Conservation (phyloP, 2,329 filamentous ascomycete species). For the Aaosphaeria arxii region DNA sequence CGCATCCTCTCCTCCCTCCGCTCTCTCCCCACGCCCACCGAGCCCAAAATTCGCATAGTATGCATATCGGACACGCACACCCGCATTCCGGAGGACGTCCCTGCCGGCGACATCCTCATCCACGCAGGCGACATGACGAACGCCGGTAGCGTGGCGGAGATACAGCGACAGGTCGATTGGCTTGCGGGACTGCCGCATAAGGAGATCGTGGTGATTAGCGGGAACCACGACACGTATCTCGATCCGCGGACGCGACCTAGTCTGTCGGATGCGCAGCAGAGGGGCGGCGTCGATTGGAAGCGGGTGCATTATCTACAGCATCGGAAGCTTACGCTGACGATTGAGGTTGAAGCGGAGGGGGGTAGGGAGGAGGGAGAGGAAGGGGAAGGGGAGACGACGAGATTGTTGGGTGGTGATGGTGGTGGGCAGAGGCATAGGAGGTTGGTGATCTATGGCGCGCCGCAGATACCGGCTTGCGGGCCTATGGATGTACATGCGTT, state of each 20-base stretch:
- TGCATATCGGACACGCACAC: slow-evolving; percentile 90
- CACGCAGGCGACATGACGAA: slow-evolving; percentile 86
- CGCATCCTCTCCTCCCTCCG: slow-evolving; percentile 64
- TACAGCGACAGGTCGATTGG: slow-evolving; percentile 86
- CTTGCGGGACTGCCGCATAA: slow-evolving; percentile 68
- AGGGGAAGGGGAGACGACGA: slow-evolving; percentile 8
- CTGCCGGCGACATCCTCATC: slow-evolving; percentile 78
- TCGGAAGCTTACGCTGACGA: slow-evolving; percentile 60
- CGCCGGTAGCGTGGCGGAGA: slow-evolving; percentile 65
- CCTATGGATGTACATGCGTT: slow-evolving; percentile 67
- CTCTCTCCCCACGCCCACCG: slow-evolving; percentile 59
- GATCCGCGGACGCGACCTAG: slow-evolving; percentile 61
- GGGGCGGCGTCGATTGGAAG: slow-evolving; percentile 61
- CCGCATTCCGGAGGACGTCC: slow-evolving; percentile 57
- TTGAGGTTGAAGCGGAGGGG: slow-evolving; percentile 11
- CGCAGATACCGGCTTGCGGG: slow-evolving; percentile 76
- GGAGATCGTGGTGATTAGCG: slow-evolving; percentile 78
- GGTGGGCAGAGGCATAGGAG: slow-evolving; percentile 40
- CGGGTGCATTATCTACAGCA: slow-evolving; percentile 75
- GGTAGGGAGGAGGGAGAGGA: slow-evolving; percentile 2
- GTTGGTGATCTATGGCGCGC: slow-evolving; percentile 74
- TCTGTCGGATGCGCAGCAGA: slow-evolving; percentile 51
- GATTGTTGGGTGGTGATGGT: slow-evolving; percentile 10
- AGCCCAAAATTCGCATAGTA: slow-evolving; percentile 67
- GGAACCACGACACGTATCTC: slow-evolving; percentile 88